Evolutionary conservation across 257 asterid genomes (phyloP), one percentile per base, ranked within the genome.

Genomic region (Solanum arcanum): DNA sequence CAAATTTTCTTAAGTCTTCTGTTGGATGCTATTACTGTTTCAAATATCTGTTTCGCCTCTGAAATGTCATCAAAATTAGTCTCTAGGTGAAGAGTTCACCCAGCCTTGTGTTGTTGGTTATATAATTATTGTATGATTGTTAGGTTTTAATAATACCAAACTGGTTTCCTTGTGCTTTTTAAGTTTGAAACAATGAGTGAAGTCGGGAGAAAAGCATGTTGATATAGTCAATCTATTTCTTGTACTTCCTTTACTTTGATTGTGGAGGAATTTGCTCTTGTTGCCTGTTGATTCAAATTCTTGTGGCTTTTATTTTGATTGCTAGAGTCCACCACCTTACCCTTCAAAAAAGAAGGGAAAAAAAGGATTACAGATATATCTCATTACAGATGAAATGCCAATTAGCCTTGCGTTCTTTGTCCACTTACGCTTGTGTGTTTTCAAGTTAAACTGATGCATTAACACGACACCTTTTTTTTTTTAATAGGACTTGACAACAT

Each of bases 401-500:
- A 29, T 29, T 47, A 27, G 20, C 66, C 69, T 80, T 6, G 3
- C 11, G 20, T 80, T 47, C 85, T 80, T 29, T 80, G 68, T 49
- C 33, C 84, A 29, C 85, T 80, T 80, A 6, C 5, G 16, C 18
- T 18, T 80, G 66, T 29, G 6, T 80, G 18, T 29, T 16, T n/a
- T 29, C 44, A 18, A 47, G 60, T 47, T 80, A 16, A 80, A 80
- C 20, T 80, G 85, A 47, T 80, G 68, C 29, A 47, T 47, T 47
- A 29, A 80, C 69, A 47, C 69, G 3, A 16, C 25, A 3, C 66
- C 47, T 72, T 5, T 86, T 37, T 85, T 85, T 73, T 90, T 90
- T 83, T 68, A 83, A 87, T 94, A 96, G 99, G 99, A 96, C 88
- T 82, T 96, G 91, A 96, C 98, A 21, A 97, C 99, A 25, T 97